Base-by-base conservation (phyloP, 176 grass and related monocot genomes). In the Coix lacrymajobi region DNA sequence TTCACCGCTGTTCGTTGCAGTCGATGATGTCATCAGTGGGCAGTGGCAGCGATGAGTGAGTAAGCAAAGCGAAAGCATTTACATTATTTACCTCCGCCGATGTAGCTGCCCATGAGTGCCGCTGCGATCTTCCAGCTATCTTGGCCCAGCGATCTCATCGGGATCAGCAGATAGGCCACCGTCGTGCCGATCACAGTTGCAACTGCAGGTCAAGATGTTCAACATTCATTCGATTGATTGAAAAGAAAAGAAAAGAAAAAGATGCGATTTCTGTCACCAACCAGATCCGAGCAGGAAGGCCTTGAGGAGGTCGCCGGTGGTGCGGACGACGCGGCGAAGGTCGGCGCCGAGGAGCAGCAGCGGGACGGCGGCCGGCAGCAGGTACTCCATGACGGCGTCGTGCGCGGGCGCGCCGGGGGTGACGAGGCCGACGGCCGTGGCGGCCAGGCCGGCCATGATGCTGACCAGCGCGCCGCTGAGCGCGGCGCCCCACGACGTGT, bases 91-190 rank as follows among this genome's bases (percentile, higher is more conserved):
- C 92, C 82, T 91, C 92, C 95, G 44, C 95, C 95, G 65, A 94
- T 97, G 78, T 97, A 92, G 85, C 95, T 97, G 67, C 95, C 91
- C 95, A 94, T 97, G 62, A 97, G 92, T 7, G 95, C 88, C 30
- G 95, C 95, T 8, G 95, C 95, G 51, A 97, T 84, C 84, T 97
- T 97, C 95, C 95, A 97, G 86, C 88, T 84, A 45, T 97, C 95
- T 38, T 89, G 84, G 70, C 95, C 95, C 2, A 97, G 92, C 6
- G 95, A 94, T 81, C 84, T 78, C 95, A 97, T 97, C 1, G 95
- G 95, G 17, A 97, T 77, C 86, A 97, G 31, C 20, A 87, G 11
- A 65, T 85, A 97, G 8, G 95, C 95, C 58, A 87, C 74, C 28
- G 84, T 69, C 0, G 95, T 94, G 73, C 92, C 92, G 45, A 94